Base-by-base conservation (phyloP, 2,329 filamentous ascomycete species). In the Westerdykella ornata region DNA sequence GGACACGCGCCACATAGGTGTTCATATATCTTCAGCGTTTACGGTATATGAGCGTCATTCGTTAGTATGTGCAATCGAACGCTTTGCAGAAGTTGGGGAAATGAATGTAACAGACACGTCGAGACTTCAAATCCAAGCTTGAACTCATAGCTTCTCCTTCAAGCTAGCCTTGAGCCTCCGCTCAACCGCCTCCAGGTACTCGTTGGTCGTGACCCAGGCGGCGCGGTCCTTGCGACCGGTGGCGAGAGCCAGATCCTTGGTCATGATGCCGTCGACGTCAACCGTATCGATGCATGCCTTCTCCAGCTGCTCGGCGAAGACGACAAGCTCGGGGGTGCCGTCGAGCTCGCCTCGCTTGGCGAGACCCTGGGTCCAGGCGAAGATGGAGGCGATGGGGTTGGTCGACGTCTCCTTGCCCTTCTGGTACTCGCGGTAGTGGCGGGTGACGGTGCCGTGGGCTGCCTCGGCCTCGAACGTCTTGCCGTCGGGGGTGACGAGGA, bases 311-410 rank as follows among this genome's bases (percentile, higher is more conserved):
- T 97, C 86, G 44, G 90, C 92, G 62, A 95, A 98, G 38, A 85
- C 78, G 45, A 95, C 81, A 19, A 98, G 76, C 53, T 96, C 89
- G 20, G 89, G 89, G n/a, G 88, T 96, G 39, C 80, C 74, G 70
- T 98, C 92, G 53, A 98, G 81, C 73, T 87, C 84, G 58, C 92
- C 92, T 59, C 92, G 86, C 78, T 96, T 92, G 56, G 87, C 73
- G 36, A 98, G 80, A 60, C 92, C 92, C 45, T 92, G 85, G 46
- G 92, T 97, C 92, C 92, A 98, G 61, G 92, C 92, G 69, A 97
- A 98, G 74, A 98, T 97, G 66, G 88, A 94, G 49, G 92, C 92
- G 60, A 97, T 97, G 47, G 92, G 92, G 81, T 98, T 97, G 55
- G 92, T 98, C 34, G 88, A 95, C 42, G 92, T 98, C 72, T 95